phyloP scores from a whole-genome alignment of 257 asterid genomes.

The Przewalskia tangutica region DNA sequence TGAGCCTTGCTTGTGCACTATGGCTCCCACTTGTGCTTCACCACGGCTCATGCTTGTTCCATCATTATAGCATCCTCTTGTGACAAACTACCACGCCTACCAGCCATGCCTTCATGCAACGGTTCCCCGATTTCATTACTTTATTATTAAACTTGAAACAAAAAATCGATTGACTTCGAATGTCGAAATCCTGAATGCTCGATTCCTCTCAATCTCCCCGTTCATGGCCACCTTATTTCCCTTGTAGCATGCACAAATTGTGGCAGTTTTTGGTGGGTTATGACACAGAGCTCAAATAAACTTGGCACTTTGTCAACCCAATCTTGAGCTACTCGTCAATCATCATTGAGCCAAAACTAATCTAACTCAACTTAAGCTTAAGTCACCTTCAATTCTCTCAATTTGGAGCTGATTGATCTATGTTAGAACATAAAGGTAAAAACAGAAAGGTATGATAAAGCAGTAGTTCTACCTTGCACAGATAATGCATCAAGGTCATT shows the following conservation, averaged over 20 bases:
- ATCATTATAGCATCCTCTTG: not conserved
- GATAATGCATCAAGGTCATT: conserved; percentile 97
- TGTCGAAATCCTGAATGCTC: not conserved
- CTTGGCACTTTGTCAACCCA: not conserved
- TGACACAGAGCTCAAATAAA: not conserved
- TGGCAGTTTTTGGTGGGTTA: not conserved
- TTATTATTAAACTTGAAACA: not conserved
- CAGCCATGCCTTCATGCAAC: not conserved
- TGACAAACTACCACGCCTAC: not conserved
- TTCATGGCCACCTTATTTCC: not conserved
- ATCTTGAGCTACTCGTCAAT: not conserved
- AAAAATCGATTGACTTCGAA: not conserved
- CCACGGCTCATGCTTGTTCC: not conserved
- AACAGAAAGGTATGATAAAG: conserved; percentile 3
- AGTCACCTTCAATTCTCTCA: not conserved
- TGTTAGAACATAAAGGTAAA: not conserved
- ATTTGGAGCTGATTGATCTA: not conserved
- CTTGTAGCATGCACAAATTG: not conserved
- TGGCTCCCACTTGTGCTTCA: not conserved
- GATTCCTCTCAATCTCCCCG: not conserved
- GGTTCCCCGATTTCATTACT: not conserved
- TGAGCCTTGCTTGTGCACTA: not conserved
- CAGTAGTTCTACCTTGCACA: conserved; percentile 67
- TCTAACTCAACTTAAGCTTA: not conserved
- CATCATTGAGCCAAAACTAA: not conserved